These are phyloP conservation scores for Podaxis rugospora DNA, from an alignment of 768 basidiomycete genomes.

Conservation along the genomic window DNA sequence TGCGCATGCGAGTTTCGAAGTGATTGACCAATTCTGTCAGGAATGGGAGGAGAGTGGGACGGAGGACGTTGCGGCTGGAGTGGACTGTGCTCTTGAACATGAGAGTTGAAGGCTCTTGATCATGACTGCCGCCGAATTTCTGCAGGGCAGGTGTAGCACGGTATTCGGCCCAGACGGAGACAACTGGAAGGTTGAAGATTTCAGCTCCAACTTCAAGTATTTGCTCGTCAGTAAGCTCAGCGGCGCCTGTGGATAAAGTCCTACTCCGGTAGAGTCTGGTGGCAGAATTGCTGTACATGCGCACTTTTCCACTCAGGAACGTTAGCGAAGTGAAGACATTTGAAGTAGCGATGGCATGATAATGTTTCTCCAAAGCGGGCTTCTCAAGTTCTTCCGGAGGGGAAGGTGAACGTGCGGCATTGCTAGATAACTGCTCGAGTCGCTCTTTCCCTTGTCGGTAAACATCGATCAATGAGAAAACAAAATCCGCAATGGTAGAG, in stretches of 20 bases:
- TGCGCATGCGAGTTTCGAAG: slow-evolving; percentile 68
- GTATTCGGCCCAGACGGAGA: slow-evolving; percentile 84
- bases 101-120: slow-evolving; percentile 52
- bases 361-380: slow-evolving; percentile 22
- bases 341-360: slow-evolving; percentile 46
- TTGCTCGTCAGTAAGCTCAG: slow-evolving; percentile 50
- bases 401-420: slow-evolving; percentile 40
- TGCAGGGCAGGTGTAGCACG: slow-evolving; percentile 49
- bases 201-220: slow-evolving; percentile 53
- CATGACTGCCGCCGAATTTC: slow-evolving; percentile 26
- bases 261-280: slow-evolving; percentile 35
- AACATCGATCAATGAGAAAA: slow-evolving; percentile 82
- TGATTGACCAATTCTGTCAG: slow-evolving; percentile 68
- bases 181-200: slow-evolving; percentile 65
- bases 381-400: slow-evolving; percentile 17
- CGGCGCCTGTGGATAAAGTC: slow-evolving; percentile 25
- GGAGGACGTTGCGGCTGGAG: slow-evolving; percentile 79
- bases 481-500: slow-evolving; percentile 69
- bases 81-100: slow-evolving; percentile 88
- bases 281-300: slow-evolving; percentile 54
- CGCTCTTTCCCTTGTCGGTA: slow-evolving; percentile 79
- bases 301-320: slow-evolving; percentile 84
- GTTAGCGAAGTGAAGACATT: slow-evolving; percentile 62
- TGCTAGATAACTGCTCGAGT: slow-evolving; percentile 61
- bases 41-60: slow-evolving; percentile 83